Percentiles rank a stretch among this genome's conserved stretches.
Conservation (phyloP, 108 stramenopile species). For the Nitzschia sp. region DNA sequence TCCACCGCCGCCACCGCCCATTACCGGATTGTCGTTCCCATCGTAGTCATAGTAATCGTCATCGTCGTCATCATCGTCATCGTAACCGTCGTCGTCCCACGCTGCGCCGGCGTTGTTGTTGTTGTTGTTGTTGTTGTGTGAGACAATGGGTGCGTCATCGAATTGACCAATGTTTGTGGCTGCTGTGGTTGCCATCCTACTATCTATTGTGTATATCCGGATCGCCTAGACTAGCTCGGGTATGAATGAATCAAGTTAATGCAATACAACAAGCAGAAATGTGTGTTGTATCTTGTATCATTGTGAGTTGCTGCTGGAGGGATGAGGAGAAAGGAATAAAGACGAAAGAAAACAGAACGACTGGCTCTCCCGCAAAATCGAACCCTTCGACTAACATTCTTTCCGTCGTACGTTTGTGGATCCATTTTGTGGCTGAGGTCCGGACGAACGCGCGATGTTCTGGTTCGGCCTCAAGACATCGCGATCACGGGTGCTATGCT, state of each 20-base stretch:
- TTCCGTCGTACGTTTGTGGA: not conserved
- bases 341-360: too few relatives aligned
- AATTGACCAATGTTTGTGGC: conserved; percentile 2
- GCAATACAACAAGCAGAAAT: not conserved
- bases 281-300: not conserved
- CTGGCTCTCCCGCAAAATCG: not conserved
- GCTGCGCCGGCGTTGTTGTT: not conserved
- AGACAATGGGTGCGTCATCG: conserved; percentile 1
- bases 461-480: too few relatives aligned
- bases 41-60: conserved; percentile 32
- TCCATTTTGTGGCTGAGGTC: not conserved
- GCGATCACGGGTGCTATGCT: too few relatives aligned
- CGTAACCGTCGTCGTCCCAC: conserved; percentile 12
- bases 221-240: too few relatives aligned
- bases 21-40: conserved; percentile 18
- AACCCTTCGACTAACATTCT: not conserved
- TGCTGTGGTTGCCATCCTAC: not conserved
- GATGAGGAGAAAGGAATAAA: too few relatives aligned
- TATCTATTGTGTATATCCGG: not conserved
- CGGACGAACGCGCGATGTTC: too few relatives aligned
- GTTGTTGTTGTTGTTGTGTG: too few relatives aligned
- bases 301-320: not conserved
- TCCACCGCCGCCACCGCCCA: conserved; percentile 19
- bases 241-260: too few relatives aligned
- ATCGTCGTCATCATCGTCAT: conserved; percentile 33